These are phyloP conservation scores for Helichrysum umbraculigerum DNA, from an alignment of 129 eudicot species.

Conservation along the genomic window DNA sequence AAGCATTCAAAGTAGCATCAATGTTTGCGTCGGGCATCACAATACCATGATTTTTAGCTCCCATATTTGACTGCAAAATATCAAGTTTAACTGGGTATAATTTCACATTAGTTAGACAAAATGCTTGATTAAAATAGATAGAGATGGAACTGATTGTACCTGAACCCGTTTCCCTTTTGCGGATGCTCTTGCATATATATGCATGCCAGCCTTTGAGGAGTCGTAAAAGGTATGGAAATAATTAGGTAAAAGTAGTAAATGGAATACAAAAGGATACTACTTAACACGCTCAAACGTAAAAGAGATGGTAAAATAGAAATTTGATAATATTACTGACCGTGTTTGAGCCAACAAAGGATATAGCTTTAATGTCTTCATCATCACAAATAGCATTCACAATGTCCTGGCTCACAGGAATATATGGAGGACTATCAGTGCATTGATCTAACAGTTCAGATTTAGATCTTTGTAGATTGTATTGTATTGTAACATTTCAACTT, in stretches of 20 bases:
- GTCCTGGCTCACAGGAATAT: slow-evolving; percentile 60
- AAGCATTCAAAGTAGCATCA: slow-evolving; percentile 85
- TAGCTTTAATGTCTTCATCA: slow-evolving; percentile 87
- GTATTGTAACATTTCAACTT: too few species aligned
- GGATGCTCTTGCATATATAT: slow-evolving; percentile 86
- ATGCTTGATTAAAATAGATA: slow-evolving; percentile 2
- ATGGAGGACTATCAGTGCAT: background rate
- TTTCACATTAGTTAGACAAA: slow-evolving; percentile 10
- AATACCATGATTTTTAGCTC: slow-evolving; percentile 95
- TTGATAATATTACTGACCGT: slow-evolving; percentile 47
- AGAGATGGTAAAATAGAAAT: slow-evolving; percentile 2
- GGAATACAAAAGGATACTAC: background rate
- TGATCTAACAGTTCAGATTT: too few species aligned
- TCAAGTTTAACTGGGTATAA: slow-evolving; percentile 7
- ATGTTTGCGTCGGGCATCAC: slow-evolving; percentile 90
- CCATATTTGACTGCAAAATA: slow-evolving; percentile 81
- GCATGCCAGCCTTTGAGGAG: slow-evolving; percentile 87
- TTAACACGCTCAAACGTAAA: background rate
- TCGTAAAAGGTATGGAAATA: slow-evolving; percentile 17
- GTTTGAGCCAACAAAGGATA: slow-evolving; percentile 99
- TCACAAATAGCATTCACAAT: slow-evolving; percentile 97
- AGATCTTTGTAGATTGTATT: background rate
- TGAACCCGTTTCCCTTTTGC: slow-evolving; percentile 98
- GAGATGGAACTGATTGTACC: slow-evolving; percentile 38
- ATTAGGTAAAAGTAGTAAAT: slow-evolving; percentile 1